These are phyloP conservation scores for Russula griseocarnosa DNA, from an alignment of 768 basidiomycete species.

Conservation along the genomic window DNA sequence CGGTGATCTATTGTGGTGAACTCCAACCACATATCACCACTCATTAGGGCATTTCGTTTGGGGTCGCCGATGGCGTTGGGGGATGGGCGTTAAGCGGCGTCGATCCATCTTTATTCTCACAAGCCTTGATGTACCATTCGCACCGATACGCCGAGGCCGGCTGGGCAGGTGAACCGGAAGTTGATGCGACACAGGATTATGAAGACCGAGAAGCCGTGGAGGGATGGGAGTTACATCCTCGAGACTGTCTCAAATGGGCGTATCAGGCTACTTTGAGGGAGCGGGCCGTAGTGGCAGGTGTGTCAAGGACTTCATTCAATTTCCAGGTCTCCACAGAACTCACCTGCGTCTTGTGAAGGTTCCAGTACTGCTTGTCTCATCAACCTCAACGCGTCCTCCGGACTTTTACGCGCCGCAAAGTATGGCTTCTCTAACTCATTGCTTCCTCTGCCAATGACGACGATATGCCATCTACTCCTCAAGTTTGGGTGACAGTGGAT, in stretches of 20 bases:
- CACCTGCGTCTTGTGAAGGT: slow-evolving; percentile 41
- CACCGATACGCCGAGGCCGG: slow-evolving; percentile 65
- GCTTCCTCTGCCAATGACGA: not conserved
- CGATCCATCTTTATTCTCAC: slow-evolving; percentile 87
- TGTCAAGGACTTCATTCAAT: slow-evolving; percentile 2
- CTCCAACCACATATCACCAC: slow-evolving; percentile 22
- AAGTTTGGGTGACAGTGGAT: slow-evolving; percentile 80
- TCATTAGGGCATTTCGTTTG: slow-evolving; percentile 68
- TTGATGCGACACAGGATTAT: slow-evolving; percentile 70
- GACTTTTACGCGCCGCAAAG: slow-evolving; percentile 75
- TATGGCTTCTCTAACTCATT: slow-evolving; percentile 38
- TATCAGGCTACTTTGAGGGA: slow-evolving; percentile 70
- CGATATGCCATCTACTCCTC: slow-evolving; percentile 17
- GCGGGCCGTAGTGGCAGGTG: slow-evolving; percentile 41
- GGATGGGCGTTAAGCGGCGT: slow-evolving; percentile 84
- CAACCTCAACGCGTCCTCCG: slow-evolving; percentile 70
- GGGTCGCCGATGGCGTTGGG: slow-evolving; percentile 90
- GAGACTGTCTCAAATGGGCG: slow-evolving; percentile 67
- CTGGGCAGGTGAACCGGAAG: slow-evolving; percentile 82
- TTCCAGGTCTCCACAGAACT: not conserved
- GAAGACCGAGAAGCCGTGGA: slow-evolving; percentile 60
- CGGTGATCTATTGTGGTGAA: slow-evolving; percentile 2
- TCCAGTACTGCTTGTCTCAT: slow-evolving; percentile 82
- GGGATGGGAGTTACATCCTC: slow-evolving; percentile 65
- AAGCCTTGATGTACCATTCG: slow-evolving; percentile 86